phyloP scores from a whole-genome alignment of 2,329 filamentous ascomycete species.

The Nigrograna mackinnonii region DNA sequence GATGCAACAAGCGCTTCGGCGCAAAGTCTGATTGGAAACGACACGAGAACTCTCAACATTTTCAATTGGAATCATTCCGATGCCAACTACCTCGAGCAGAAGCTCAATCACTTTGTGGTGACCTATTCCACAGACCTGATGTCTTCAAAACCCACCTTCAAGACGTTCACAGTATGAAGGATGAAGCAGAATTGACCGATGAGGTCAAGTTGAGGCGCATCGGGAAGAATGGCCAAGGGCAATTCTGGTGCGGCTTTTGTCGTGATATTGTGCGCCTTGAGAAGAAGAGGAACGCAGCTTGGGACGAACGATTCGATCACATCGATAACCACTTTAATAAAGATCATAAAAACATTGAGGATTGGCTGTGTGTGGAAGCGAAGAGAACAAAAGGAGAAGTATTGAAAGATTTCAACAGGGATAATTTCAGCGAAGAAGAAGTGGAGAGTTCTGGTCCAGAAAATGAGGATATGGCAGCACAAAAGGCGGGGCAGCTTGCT shows the following conservation, averaged over 20 bases:
- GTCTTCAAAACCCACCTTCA: slow-evolving; percentile 66
- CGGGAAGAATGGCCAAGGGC: slow-evolving; percentile 64
- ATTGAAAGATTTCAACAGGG: slow-evolving; percentile 17
- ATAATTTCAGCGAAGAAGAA: slow-evolving; percentile 19
- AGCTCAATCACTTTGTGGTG: slow-evolving; percentile 52
- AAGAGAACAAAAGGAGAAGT: slow-evolving; percentile 38
- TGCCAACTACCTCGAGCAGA: slow-evolving; percentile 52
- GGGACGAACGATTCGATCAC: slow-evolving; percentile 69
- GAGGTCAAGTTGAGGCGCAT: slow-evolving; percentile 61
- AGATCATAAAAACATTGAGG: slow-evolving; percentile 53
- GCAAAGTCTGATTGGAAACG: slow-evolving; percentile 95
- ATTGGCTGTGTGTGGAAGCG: slow-evolving; percentile 57
- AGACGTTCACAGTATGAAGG: slow-evolving; percentile 49
- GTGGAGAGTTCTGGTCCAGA: slow-evolving; percentile 11
- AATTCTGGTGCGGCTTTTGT: slow-evolving; percentile 92
- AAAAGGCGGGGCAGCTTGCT: too few relatives aligned
- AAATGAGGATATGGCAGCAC: too few relatives aligned
- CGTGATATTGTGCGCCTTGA: slow-evolving; percentile 56
- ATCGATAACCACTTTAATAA: slow-evolving; percentile 74
- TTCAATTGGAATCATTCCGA: slow-evolving; percentile 70
- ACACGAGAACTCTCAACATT: slow-evolving; percentile 82
- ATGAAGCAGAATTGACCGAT: slow-evolving; percentile 38
- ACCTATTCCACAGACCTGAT: slow-evolving; percentile 61
- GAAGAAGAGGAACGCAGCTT: slow-evolving; percentile 56
- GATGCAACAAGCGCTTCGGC: slow-evolving; percentile 77